Evolutionary conservation across 2,329 filamentous ascomycete species (phyloP), one percentile per base, ranked within the genome.

Genomic region (Colletotrichum agaves): DNA sequence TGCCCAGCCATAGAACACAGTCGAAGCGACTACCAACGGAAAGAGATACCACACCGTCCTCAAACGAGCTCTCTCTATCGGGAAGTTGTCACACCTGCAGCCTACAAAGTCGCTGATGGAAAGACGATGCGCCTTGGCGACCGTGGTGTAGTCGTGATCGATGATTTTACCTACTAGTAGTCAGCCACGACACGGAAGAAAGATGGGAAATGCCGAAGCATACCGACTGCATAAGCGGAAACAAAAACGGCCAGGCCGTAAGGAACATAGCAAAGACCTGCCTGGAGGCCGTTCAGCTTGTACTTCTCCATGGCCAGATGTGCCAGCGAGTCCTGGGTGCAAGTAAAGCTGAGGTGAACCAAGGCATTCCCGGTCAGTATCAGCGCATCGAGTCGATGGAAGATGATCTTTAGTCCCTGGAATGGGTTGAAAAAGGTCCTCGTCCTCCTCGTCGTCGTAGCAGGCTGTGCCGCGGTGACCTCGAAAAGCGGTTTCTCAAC

Each of bases 241-340:
- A 52, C 13, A 37, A 61, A 19, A 4, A 21, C 35, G 11, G 58
- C 58, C 33, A 61, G 6, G 2, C 58, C 44, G 19, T 61, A 61
- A n/a, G 31, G 58, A 15, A 61, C 15, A 12, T 61, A 61, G 13
- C 58, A 61, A 5, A 61, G 58, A 10, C 58, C 58, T 5, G 58
- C 58, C 31, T 61, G 43, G 8, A 61, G 31, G 8, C 44, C 17
- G 17, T 27, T 61, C 5, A 61, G 27, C 17, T 61, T 43, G 31
- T 52, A 61, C 8, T 41, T 37, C 19, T 50, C 44, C 31, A 61
- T 61, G 1, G 44, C 58, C 5, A 52, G 43, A 12, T 50, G 58
- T 19, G 58, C 58, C 13, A 61, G 44, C 12, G 58, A 50, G 27
- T 50, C 58, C 47, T 61, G 58, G 8, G 52, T 61, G 19, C 58